Evolutionary conservation across 2,329 filamentous ascomycete species (phyloP).

Genomic region (Penicillium brevicompactum): DNA sequence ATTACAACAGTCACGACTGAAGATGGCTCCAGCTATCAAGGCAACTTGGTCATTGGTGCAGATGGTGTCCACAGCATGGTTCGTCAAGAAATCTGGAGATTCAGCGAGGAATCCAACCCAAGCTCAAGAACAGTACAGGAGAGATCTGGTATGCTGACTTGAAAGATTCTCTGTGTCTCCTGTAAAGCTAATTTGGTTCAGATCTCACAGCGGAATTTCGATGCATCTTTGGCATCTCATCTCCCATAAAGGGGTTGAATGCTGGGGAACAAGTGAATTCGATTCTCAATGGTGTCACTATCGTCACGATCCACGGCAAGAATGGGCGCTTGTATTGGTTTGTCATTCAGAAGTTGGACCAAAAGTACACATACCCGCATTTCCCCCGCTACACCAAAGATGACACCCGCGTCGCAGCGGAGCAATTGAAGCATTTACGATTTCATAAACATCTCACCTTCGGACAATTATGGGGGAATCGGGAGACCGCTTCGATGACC

Average conservation of each 20-base stretch:
- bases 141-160: background rate
- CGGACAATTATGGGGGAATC: slow-evolving; percentile 25
- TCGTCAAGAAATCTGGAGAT: background rate
- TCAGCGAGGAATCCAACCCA: no score
- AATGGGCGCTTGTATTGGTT: slow-evolving; percentile 31
- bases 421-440: slow-evolving; percentile 3
- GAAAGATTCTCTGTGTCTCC: no score
- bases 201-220: slow-evolving; percentile 26
- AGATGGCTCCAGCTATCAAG: background rate
- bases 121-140: no score
- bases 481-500: slow-evolving; percentile 18
- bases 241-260: slow-evolving; percentile 10
- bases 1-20: background rate
- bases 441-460: slow-evolving; percentile 21
- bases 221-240: slow-evolving; percentile 35
- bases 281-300: slow-evolving; percentile 15
- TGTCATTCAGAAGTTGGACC: slow-evolving; percentile 26
- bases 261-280: slow-evolving; percentile 20
- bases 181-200: background rate
- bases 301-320: slow-evolving; percentile 24
- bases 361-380: slow-evolving; percentile 23
- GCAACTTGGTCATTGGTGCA: slow-evolving; percentile 5
- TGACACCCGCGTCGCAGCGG: background rate
- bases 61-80: slow-evolving; percentile 7
- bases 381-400: slow-evolving; percentile 27